A percentile compares a stretch with the other conserved stretches of the same genome.
Conservation (phyloP, 2,329 filamentous ascomycete genomes). For the Claviceps sp. region DNA sequence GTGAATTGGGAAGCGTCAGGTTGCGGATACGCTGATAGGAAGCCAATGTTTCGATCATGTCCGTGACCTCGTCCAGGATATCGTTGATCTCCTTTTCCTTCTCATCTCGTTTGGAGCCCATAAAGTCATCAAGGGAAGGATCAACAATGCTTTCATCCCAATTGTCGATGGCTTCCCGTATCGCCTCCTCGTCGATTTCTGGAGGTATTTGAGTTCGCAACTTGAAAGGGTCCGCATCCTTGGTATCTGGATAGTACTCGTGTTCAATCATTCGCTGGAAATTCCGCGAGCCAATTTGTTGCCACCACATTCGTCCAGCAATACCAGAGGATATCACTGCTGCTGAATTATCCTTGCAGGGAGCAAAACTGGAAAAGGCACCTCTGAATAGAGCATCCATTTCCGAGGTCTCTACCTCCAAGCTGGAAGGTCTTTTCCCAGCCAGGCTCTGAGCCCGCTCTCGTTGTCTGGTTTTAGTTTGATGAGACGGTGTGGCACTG, state of each 20-base stretch:
- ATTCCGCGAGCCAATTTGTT: conserved; percentile 50
- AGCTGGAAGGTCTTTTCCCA: conserved; percentile 41
- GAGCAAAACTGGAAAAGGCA: conserved; percentile 70
- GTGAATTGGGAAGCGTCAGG: conserved; percentile 50
- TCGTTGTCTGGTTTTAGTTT: conserved; percentile 49
- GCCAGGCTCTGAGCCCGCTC: conserved; percentile 58
- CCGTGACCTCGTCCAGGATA: conserved; percentile 58
- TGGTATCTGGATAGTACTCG: conserved; percentile 29
- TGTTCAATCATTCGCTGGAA: conserved; percentile 52
- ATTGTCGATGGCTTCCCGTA: conserved; percentile 41
- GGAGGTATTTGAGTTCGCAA: conserved; percentile 16
- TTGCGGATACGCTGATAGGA: conserved; percentile 73
- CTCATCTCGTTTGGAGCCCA: conserved; percentile 39
- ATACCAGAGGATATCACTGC: conserved; percentile 56
- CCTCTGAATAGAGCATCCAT: conserved; percentile 64
- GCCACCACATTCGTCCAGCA: conserved; percentile 65
- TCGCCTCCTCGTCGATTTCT: conserved; percentile 36
- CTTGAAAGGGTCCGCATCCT: conserved; percentile 22
- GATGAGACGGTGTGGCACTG: conserved; percentile 44
- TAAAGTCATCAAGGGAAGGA: conserved; percentile 39
- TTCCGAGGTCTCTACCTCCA: conserved; percentile 48
- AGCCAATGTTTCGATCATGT: conserved; percentile 61
- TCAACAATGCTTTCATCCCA: conserved; percentile 47
- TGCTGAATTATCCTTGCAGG: conserved; percentile 57
- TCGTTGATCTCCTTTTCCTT: conserved; percentile 58